Base-by-base conservation (phyloP, 2,329 filamentous ascomycete species). In the Aspergillus sp. region DNA sequence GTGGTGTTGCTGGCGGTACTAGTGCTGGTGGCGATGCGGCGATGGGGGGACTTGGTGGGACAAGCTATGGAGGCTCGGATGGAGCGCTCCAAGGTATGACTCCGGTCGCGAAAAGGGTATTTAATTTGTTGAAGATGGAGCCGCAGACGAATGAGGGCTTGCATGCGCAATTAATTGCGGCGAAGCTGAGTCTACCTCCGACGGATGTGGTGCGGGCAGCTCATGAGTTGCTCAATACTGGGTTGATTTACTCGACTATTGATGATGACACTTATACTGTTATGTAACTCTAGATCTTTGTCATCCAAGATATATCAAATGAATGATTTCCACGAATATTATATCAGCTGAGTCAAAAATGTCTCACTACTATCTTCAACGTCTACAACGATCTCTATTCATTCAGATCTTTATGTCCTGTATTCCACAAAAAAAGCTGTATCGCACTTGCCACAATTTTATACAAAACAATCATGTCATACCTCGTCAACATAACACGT, bases 231-330 rank as follows among this genome's bases (percentile, higher is more conserved):
- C 75, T 91, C 44, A 81, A 81, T 2, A 77, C 85, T 55, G 91
- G 92, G 31, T 71, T 91, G 66, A 90, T 96, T 63, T 99, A 91
- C 77, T 91, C 91, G 27, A 99, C 96, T 9, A 84, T 96, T 56
- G 92, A 98, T 76, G 93, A 98, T 69, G 84, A 90, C 75, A 98
- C 93, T 1, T 98, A 90, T 88, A 91, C 91, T 44, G 80, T 96
- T 62, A 79, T 97, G 60, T 90, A 96, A 58, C 85, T 58, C 43
- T 66, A 65, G 46, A 8, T 37, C 33, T 25, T 55, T 12, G 14
- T 43, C 11, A 45, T 23, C 11, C 17, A 19, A 33, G 41, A 45
- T 4, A 54, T 41, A 39, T 39, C n/a, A 15, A 41, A 40, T 31
- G 41, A 54, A 25, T 31, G 27, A 31, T 31, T 31, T 31, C 27